Conservation (phyloP, 2,329 filamentous ascomycete genomes). For the Neofusicoccum parvum region DNA sequence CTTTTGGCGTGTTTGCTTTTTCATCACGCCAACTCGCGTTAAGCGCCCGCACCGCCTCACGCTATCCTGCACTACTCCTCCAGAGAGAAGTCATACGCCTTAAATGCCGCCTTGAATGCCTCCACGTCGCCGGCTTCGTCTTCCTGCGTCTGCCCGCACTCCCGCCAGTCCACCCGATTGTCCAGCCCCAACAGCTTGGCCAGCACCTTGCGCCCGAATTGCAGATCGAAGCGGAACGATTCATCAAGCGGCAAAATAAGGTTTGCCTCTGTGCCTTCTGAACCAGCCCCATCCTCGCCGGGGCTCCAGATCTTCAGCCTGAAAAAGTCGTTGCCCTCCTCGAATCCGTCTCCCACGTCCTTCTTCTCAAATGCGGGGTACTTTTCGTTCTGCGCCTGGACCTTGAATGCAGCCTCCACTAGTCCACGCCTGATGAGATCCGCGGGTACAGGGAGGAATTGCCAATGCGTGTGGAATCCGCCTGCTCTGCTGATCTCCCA, state of each 20-base stretch:
- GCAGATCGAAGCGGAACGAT: constrained; percentile 79
- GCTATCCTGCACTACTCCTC: constrained; percentile 23
- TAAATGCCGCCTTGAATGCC: constrained; percentile 79
- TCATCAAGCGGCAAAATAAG: constrained; percentile 74
- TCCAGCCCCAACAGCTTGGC: constrained; percentile 85
- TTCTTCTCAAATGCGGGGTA: constrained; percentile 57
- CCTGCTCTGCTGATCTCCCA: constrained; percentile 86
- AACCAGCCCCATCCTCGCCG: constrained; percentile 47
- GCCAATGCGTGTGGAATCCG: constrained; percentile 92
- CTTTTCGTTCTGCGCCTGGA: constrained; percentile 76
- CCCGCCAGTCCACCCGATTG: constrained; percentile 78
- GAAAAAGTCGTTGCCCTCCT: constrained; percentile 66
- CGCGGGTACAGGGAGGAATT: constrained; percentile 76
- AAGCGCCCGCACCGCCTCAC: constrained; percentile 12
- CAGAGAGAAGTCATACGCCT: constrained; percentile 81
- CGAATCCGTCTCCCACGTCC: constrained; percentile 45
- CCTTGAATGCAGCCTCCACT: constrained; percentile 85
- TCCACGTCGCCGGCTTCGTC: constrained; percentile 80
- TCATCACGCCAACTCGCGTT: constrained; percentile 6
- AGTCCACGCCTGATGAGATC: constrained; percentile 70
- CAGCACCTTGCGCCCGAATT: constrained; percentile 85
- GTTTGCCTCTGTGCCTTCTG: constrained; percentile 63
- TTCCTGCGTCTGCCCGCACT: constrained; percentile 73
- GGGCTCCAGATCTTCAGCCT: constrained; percentile 76
- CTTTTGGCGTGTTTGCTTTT: constrained; percentile 16